Percentiles rank a stretch among this genome's conserved stretches.
Evolutionary conservation across 2,329 filamentous ascomycete genomes (phyloP).

Genomic region (Trichoderma oligosporum): DNA sequence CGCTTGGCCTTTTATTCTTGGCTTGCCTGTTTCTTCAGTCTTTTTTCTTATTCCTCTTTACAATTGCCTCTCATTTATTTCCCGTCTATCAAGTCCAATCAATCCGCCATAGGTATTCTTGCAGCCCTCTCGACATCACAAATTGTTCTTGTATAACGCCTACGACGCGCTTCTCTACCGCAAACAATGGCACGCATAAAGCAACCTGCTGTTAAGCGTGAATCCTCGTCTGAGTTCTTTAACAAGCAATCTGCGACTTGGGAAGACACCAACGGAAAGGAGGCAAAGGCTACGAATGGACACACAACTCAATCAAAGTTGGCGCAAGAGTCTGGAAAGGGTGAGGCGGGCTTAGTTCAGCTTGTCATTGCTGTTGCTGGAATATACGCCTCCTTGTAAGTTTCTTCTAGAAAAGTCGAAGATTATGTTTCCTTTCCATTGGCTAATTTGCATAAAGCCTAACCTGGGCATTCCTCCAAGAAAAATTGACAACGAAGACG

Average conservation of each 20-base stretch:
- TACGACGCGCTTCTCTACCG: not conserved
- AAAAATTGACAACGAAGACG: constrained; percentile 90
- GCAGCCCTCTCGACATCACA: not conserved
- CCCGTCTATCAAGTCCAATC: not conserved
- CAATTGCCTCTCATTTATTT: not conserved
- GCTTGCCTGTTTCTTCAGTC: not conserved
- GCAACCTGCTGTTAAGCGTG: constrained; percentile 63
- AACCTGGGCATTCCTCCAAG: constrained; percentile 94
- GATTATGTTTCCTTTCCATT: not conserved
- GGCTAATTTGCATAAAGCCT: constrained; percentile 46
- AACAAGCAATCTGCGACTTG: constrained; percentile 43
- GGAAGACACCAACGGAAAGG: constrained; percentile 34
- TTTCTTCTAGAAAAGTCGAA: constrained; percentile 17
- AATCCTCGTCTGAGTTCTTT: constrained; percentile 63
- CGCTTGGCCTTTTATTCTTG: not conserved
- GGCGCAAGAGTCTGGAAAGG: constrained; percentile 32
- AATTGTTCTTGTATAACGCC: not conserved
- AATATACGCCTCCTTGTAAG: constrained; percentile 95
- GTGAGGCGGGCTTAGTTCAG: constrained; percentile 65
- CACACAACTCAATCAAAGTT: constrained; percentile 28
- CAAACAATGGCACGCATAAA: constrained; percentile 65
- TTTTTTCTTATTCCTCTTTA: not conserved
- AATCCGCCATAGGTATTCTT: not conserved
- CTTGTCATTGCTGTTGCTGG: constrained; percentile 84
- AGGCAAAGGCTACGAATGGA: constrained; percentile 23